A percentile compares a stretch with the other conserved stretches of the same genome.
These are phyloP conservation scores for Gossypium davidsonii DNA, from an alignment of 441 rosid genomes.

Conservation along the genomic window DNA sequence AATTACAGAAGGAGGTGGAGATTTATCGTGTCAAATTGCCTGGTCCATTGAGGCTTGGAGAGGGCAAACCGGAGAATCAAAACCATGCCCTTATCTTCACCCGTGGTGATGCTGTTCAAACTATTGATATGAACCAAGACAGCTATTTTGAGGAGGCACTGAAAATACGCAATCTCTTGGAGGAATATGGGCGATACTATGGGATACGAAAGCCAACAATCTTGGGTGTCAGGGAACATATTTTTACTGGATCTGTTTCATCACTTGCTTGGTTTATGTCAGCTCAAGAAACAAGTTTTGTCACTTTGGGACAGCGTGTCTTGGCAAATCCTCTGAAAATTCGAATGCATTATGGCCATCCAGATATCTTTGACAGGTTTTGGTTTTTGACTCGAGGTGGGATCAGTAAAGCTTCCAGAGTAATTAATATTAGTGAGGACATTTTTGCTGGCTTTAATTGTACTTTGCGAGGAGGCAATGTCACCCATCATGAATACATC, in stretches of 20 bases:
- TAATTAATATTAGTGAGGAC: conserved; percentile 6
- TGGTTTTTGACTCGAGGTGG: conserved; percentile 2
- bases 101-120: conserved; percentile 39
- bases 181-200: background rate
- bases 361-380: conserved; percentile 1
- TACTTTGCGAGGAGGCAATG: conserved; percentile 50
- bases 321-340: conserved; percentile 1
- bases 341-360: conserved; percentile 1
- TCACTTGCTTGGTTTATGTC: conserved; percentile 48
- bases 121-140: conserved; percentile 10
- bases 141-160: conserved; percentile 3
- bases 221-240: conserved; percentile 61
- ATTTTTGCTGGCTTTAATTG: background rate
- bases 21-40: conserved; percentile 44
- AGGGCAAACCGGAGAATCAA: conserved; percentile 73
- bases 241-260: conserved; percentile 66
- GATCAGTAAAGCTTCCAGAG: background rate
- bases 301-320: background rate
- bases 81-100: conserved; percentile 22
- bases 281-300: conserved; percentile 6
- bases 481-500: conserved; percentile 67
- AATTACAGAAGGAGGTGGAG: conserved; percentile 2
- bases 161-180: conserved; percentile 1
- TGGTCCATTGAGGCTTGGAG: conserved; percentile 65
- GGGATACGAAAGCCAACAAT: conserved; percentile 28